Evolutionary conservation across 1,139 yeast species (phyloP).

Genomic region (Pichia sp.): DNA sequence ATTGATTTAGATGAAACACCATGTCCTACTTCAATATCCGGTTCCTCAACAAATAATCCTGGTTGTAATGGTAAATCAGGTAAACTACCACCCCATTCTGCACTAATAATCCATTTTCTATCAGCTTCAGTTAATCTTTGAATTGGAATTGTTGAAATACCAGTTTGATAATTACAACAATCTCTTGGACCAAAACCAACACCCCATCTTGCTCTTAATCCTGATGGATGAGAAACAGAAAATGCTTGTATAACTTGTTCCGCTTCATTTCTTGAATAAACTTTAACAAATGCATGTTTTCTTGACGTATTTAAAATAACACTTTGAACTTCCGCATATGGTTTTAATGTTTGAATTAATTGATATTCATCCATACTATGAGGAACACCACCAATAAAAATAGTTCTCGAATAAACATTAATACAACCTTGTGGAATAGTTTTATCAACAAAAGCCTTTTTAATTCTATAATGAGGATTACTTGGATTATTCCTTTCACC

Average conservation of each 20-base stretch:
- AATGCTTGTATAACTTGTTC: slow-evolving; percentile 57
- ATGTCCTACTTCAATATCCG: slow-evolving; percentile 93
- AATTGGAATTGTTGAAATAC: slow-evolving; percentile 81
- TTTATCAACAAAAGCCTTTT: slow-evolving; percentile 63
- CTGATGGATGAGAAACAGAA: slow-evolving; percentile 32
- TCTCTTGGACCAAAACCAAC: slow-evolving; percentile 99
- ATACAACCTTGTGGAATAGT: slow-evolving; percentile 73
- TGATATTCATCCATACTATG: slow-evolving; percentile 71
- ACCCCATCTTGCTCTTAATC: slow-evolving; percentile 92
- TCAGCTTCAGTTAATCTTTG: slow-evolving; percentile 91
- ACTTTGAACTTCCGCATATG: slow-evolving; percentile 94
- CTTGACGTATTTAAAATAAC: slow-evolving; percentile 81
- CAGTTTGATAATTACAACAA: slow-evolving; percentile 91
- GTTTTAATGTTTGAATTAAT: slow-evolving; percentile 61
- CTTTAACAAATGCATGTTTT: slow-evolving; percentile 93
- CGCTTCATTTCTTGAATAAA: slow-evolving; percentile 92
- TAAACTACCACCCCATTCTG: slow-evolving; percentile 98
- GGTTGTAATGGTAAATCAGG: slow-evolving; percentile 69
- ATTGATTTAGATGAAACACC: slow-evolving; percentile 93
- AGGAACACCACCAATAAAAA: slow-evolving; percentile 92
- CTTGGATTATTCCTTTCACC: slow-evolving; percentile 65
- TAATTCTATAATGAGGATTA: slow-evolving; percentile 67
- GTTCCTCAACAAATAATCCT: slow-evolving; percentile 89
- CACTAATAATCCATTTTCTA: slow-evolving; percentile 77
- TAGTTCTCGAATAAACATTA: slow-evolving; percentile 80